phyloP scores from a whole-genome alignment of 148 eudicot species.

The Heliosperma pusillum region DNA sequence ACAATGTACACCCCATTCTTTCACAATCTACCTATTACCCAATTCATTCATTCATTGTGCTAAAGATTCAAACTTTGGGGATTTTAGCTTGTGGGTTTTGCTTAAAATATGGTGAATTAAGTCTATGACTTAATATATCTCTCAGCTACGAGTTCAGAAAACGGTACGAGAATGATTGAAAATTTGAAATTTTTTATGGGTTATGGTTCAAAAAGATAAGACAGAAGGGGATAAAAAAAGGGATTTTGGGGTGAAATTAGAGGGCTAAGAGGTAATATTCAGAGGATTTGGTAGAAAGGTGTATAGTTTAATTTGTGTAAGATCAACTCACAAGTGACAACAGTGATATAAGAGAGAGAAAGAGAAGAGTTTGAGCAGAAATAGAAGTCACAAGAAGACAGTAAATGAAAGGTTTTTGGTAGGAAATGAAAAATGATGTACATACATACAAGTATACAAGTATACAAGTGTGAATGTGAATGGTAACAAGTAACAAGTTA shows the following conservation, averaged over 20 bases:
- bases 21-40: neutral
- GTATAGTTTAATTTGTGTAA: neutral
- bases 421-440: no score
- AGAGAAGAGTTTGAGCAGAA: neutral
- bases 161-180: neutral
- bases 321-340: neutral
- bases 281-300: neutral
- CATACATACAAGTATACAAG: no score
- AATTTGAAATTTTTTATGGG: no score
- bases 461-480: no score
- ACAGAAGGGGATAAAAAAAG: neutral
- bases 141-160: neutral
- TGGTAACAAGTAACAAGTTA: no score
- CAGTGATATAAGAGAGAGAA: neutral
- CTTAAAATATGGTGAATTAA: no score
- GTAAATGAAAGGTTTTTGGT: neutral
- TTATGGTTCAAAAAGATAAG: neutral
- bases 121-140: no score
- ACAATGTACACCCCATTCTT: constrained; percentile 76
- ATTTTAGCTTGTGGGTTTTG: no score
- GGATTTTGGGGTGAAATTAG: neutral
- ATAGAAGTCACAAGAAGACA: neutral
- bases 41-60: constrained; percentile 62
- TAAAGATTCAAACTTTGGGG: neutral
- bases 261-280: neutral